Evolutionary conservation across 2,329 filamentous ascomycete species (phyloP).

Genomic region (Ascochyta rabiei): DNA sequence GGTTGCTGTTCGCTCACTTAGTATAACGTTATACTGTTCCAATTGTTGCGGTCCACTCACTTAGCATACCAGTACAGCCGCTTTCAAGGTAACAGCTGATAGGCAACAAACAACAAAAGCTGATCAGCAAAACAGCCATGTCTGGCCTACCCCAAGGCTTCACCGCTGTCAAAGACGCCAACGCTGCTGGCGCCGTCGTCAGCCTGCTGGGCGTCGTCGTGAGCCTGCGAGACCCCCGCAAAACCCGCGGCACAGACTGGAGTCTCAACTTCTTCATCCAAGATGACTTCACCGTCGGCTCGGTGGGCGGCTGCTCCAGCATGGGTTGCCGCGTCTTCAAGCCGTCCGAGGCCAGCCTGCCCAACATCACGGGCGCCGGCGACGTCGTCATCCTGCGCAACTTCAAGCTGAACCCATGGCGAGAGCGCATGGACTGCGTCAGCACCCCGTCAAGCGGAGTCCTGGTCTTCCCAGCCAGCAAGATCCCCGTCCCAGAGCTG

Average conservation of each 20-base stretch:
- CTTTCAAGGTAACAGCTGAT: too few species aligned
- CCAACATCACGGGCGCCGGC: conserved; percentile 54
- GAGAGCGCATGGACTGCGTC: conserved; percentile 20
- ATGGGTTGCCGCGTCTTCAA: conserved; percentile 37
- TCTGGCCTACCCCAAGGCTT: conserved; percentile 46
- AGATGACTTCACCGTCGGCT: conserved; percentile 40
- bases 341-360: conserved; percentile 39
- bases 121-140: background rate
- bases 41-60: too few species aligned
- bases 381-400: conserved; percentile 69
- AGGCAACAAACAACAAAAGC: too few species aligned
- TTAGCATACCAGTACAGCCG: too few species aligned
- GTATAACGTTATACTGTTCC: too few species aligned
- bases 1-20: too few species aligned
- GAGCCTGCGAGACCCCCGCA: conserved; percentile 63
- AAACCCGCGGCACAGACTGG: conserved; percentile 61
- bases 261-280: conserved; percentile 46
- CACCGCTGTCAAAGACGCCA: conserved; percentile 52
- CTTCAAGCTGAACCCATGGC: conserved; percentile 30
- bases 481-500: conserved; percentile 27
- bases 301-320: conserved; percentile 21
- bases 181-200: conserved; percentile 42
- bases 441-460: conserved; percentile 8
- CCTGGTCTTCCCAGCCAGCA: conserved; percentile 25
- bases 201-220: conserved; percentile 74